These are phyloP conservation scores for Lasiosphaeriaceae sp. DNA, from an alignment of 495 filamentous ascomycete species.

Conservation along the genomic window DNA sequence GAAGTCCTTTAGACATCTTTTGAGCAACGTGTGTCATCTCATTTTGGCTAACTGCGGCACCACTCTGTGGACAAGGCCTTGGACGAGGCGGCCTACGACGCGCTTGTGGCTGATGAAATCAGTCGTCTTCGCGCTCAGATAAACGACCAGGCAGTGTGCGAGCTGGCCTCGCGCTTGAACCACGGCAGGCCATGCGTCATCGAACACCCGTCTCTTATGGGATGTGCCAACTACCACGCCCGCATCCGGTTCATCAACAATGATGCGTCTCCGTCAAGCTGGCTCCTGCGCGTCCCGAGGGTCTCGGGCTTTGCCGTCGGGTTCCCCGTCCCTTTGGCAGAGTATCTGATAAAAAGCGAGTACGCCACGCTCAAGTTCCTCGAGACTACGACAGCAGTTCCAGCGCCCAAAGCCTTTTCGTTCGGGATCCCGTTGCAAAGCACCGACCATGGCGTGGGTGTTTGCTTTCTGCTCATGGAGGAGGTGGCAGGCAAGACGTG, in stretches of 20 bases:
- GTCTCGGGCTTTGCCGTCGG: not conserved
- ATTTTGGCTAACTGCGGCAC: not conserved
- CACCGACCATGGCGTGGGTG: slow-evolving; percentile 1
- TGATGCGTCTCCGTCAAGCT: not conserved
- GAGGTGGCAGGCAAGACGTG: slow-evolving; percentile 4
- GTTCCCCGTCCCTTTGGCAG: not conserved
- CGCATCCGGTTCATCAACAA: slow-evolving; percentile 1
- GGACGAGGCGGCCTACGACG: not conserved
- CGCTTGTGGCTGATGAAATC: not conserved
- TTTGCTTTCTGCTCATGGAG: slow-evolving; percentile 5
- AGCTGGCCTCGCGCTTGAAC: slow-evolving; percentile 1
- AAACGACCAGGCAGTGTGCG: slow-evolving; percentile 1
- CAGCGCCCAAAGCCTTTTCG: not conserved
- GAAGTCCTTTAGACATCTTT: not conserved
- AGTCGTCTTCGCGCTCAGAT: not conserved
- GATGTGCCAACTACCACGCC: slow-evolving; percentile 7
- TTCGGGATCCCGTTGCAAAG: not conserved
- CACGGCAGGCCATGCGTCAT: not conserved
- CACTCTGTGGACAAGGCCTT: not conserved
- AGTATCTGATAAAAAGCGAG: slow-evolving; percentile 6
- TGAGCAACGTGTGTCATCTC: too few relatives aligned
- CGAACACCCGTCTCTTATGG: not conserved
- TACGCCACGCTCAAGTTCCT: slow-evolving; percentile 10
- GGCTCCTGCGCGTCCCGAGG: slow-evolving; percentile 2
- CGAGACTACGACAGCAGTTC: slow-evolving; percentile 6